These are phyloP conservation scores for Rubia balearica DNA, from an alignment of 305 asterid species.

Conservation along the genomic window DNA sequence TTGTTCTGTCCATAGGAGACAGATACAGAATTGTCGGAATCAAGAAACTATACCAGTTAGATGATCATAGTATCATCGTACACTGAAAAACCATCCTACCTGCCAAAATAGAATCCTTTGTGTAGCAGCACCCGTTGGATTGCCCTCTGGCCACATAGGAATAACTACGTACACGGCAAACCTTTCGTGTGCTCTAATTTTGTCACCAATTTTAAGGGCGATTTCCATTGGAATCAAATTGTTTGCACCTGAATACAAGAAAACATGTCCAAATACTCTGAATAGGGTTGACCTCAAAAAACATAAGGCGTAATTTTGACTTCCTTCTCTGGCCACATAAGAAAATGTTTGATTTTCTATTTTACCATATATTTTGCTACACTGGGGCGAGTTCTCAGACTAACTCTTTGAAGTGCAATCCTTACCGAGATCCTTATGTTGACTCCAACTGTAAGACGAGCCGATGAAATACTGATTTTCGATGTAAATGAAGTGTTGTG, in stretches of 20 bases:
- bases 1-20: slow-evolving; percentile 48
- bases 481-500: slow-evolving; percentile 92
- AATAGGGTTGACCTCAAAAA: neutral
- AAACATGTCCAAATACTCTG: neutral
- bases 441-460: slow-evolving; percentile 86
- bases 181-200: slow-evolving; percentile 78
- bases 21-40: neutral
- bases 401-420: neutral
- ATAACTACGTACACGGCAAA: slow-evolving; percentile 85
- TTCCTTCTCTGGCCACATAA: neutral
- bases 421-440: slow-evolving; percentile 74
- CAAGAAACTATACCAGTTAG: neutral
- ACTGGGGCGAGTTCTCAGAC: neutral
- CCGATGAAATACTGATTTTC: slow-evolving; percentile 99
- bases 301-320: neutral
- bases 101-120: slow-evolving; percentile 97
- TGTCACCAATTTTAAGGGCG: slow-evolving; percentile 76
- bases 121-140: slow-evolving; percentile 91
- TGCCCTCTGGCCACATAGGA: slow-evolving; percentile 99
- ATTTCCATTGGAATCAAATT: slow-evolving; percentile 95
- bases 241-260: slow-evolving; percentile 63
- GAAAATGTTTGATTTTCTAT: neutral
- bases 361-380: neutral
- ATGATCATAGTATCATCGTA: neutral
- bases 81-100: slow-evolving; percentile 31